phyloP scores from a whole-genome alignment of 257 asterid species.

The Ilex aquifolium region DNA sequence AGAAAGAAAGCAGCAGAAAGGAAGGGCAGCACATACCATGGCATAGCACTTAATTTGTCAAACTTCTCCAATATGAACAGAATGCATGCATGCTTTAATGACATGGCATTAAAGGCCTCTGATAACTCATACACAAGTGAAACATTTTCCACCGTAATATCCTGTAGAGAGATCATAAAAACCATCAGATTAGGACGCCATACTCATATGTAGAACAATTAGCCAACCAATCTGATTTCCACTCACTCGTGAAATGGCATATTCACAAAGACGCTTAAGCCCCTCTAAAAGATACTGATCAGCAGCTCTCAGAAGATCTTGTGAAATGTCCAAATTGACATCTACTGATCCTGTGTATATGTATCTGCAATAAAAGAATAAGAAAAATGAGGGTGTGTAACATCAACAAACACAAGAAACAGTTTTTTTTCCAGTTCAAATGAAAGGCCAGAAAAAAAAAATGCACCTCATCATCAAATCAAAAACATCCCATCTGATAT shows the following conservation, averaged over 20 bases:
- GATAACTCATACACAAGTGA: conserved; percentile 88
- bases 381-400: neutral
- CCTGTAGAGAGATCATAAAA: conserved; percentile 34
- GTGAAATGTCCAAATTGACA: conserved; percentile 74
- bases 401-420: conserved; percentile 1
- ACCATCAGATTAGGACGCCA: neutral
- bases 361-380: conserved; percentile 43
- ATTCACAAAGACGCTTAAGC: conserved; percentile 88
- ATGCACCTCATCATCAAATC: conserved; percentile 97
- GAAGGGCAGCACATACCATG: conserved; percentile 45
- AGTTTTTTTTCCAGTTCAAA: neutral
- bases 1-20: neutral
- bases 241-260: conserved; percentile 82
- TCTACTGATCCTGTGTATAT: conserved; percentile 89
- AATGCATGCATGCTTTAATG: conserved; percentile 79
- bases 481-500: conserved; percentile 91
- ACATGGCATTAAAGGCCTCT: conserved; percentile 78
- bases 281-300: conserved; percentile 99
- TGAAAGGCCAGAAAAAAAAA: conserved; percentile 3
- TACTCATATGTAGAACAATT: neutral
- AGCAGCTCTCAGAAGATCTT: conserved; percentile 91
- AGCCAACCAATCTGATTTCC: neutral
- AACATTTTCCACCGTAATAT: conserved; percentile 74
- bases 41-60: conserved; percentile 53
- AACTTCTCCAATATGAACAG: conserved; percentile 69